Conservation (phyloP, 2,329 filamentous ascomycete species). For the Anisogramma anomala region DNA sequence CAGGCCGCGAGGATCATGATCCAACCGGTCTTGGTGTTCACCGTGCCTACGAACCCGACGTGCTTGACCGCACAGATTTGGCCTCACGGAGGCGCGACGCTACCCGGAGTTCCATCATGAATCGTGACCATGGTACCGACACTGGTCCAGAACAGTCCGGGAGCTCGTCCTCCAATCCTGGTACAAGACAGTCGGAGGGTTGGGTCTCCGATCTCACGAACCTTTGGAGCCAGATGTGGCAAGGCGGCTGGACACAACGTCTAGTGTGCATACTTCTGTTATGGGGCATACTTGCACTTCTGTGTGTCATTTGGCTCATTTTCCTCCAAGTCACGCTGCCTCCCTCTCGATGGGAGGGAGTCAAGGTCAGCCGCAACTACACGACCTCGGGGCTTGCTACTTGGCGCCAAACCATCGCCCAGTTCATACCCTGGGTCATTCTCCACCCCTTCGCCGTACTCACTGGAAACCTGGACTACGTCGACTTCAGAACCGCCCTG, state of each 20-base stretch:
- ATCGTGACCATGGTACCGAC: no score
- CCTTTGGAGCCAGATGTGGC: no score
- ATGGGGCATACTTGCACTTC: constrained; percentile 3
- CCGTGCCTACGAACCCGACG: no score
- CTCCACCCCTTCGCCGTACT: constrained; percentile 10
- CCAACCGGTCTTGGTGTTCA: no score
- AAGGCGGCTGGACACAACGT: no score
- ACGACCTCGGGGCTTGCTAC: not conserved
- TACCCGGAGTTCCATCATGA: no score
- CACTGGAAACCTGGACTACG: constrained; percentile 10
- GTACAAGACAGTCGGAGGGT: constrained; percentile 1
- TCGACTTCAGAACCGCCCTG: constrained; percentile 6
- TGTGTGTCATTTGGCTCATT: constrained; percentile 3
- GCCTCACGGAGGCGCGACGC: no score
- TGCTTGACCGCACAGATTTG: not conserved
- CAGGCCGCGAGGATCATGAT: no score
- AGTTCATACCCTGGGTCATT: constrained; percentile 10
- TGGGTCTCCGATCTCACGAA: no score
- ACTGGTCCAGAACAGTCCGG: not conserved
- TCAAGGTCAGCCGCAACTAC: constrained; percentile 3
- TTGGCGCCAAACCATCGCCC: constrained; percentile 12
- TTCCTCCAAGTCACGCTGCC: constrained; percentile 5
- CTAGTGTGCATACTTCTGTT: constrained; percentile 1
- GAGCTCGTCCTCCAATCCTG: not conserved
- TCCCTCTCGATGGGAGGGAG: constrained; percentile 5